These are phyloP conservation scores for Cyberlindnera saturnus DNA, from an alignment of 805 yeast species.

Conservation along the genomic window DNA sequence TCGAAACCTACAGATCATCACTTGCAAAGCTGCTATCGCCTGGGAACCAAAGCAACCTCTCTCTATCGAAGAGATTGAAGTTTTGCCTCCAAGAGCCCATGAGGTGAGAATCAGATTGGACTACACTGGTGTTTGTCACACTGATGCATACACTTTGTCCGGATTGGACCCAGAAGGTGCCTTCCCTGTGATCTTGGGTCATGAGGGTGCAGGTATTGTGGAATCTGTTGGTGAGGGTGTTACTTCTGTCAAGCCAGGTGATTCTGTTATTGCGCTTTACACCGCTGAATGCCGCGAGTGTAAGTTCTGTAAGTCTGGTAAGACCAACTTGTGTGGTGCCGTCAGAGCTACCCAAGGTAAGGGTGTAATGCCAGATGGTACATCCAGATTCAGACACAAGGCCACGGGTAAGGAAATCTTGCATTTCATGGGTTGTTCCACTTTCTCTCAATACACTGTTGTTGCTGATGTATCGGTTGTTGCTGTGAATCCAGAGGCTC, in stretches of 20 bases:
- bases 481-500: constrained; percentile 80
- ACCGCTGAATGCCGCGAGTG: constrained; percentile 96
- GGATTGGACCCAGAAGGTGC: constrained; percentile 97
- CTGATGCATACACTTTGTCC: constrained; percentile 93
- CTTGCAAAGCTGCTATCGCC: constrained; percentile 94
- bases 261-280: constrained; percentile 87
- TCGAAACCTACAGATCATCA: constrained; percentile 39
- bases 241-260: constrained; percentile 84
- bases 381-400: constrained; percentile 74
- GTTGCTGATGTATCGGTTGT: constrained; percentile 97
- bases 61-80: constrained; percentile 80
- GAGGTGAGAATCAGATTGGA: constrained; percentile 89
- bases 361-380: constrained; percentile 99
- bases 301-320: constrained; percentile 90
- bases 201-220: constrained; percentile 97
- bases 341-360: constrained; percentile 97
- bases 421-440: constrained; percentile 98
- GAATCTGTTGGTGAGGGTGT: constrained; percentile 96
- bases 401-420: constrained; percentile 72
- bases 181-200: constrained; percentile 91
- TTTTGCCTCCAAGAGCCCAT: constrained; percentile 91
- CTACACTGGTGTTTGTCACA: constrained; percentile 95
- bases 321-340: constrained; percentile 93
- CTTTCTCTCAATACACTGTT: constrained; percentile 95
- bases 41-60: constrained; percentile 91